Base-by-base conservation (phyloP, 1,139 yeast genomes). In the Saccharomycopsis hybrid region DNA sequence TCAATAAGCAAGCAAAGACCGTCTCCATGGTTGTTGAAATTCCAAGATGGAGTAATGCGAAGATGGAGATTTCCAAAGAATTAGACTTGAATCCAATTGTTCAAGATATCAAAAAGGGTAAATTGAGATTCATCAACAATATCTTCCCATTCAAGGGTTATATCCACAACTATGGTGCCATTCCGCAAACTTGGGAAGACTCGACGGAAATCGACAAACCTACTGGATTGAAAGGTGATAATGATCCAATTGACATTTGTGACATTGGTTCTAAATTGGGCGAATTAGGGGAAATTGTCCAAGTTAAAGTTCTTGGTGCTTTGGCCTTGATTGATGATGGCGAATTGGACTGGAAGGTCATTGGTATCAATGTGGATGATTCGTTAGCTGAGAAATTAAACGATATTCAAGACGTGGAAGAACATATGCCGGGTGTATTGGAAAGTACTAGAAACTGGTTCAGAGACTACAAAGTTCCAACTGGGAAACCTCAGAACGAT, bases 111-210 rank as follows among this genome's bases (percentile, higher is more conserved):
- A 90, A 90, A 72, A 88, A 89, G 68, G 96, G 95, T 44, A 80
- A 87, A 67, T 77, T 88, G 59, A 74, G 94, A 67, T 85, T 82
- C 61, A 94, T 90, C 49, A 82, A 94, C 68, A 92, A 92, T 76
- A 75, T 94, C 57, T 90, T 87, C 77, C 98, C 98, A 35, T 94
- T 84, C 74, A 90, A 87, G 65, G 98, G 98, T 30, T 90, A 90
- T 71, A 88, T 92, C 56, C 95, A 87, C 71, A 90, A 90, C 71
- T 90, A 90, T 66, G 97, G 98, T 56, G 97, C 97, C n/a, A 77
- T 92, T 67, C 97, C 98, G 45, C 97, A 90, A 71, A 92, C 98
- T 30, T 92, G 97, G 97, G 98, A 92, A 63, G 82, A 80, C 60
- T 82, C 83, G 36, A 70, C 73, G 1, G 56, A 57, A 54, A 62